A percentile compares a stretch with the other conserved stretches of the same genome.
phyloP scores from a whole-genome alignment of 2,329 filamentous ascomycete genomes.

The Tolypocladium tundrense region DNA sequence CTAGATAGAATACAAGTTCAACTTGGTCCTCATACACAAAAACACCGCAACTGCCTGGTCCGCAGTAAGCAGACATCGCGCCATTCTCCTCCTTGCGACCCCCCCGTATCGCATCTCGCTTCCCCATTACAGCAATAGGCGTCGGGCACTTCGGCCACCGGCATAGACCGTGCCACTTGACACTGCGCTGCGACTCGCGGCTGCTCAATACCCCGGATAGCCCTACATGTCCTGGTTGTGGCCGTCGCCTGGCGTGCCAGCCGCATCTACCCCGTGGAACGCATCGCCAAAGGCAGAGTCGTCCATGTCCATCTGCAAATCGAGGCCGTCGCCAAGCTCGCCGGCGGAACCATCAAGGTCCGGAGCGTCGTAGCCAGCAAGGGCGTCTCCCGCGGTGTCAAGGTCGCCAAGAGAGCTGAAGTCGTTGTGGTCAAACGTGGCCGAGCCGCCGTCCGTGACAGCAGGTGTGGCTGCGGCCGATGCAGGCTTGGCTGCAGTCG shows the following conservation, averaged over 20 bases:
- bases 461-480: conserved; percentile 36
- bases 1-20: conserved; percentile 1
- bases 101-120: background rate
- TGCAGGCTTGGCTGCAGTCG: conserved; percentile 32
- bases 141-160: background rate
- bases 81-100: conserved; percentile 1
- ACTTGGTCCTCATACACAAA: background rate
- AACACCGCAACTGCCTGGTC: background rate
- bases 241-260: conserved; percentile 25
- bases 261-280: conserved; percentile 53
- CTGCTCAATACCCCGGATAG: background rate
- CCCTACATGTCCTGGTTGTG: conserved; percentile 22
- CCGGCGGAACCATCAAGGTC: conserved; percentile 33
- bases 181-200: background rate
- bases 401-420: conserved; percentile 55
- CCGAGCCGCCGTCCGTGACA: conserved; percentile 29
- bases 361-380: conserved; percentile 55
- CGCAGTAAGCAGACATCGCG: background rate
- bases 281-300: conserved; percentile 79
- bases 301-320: conserved; percentile 58
- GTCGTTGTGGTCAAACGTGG: conserved; percentile 44
- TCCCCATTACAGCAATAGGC: background rate
- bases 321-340: conserved; percentile 44
- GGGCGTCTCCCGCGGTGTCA: conserved; percentile 61
- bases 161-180: background rate